These are phyloP conservation scores for Wakefieldia striispora DNA, from an alignment of 768 basidiomycete genomes.

Conservation along the genomic window DNA sequence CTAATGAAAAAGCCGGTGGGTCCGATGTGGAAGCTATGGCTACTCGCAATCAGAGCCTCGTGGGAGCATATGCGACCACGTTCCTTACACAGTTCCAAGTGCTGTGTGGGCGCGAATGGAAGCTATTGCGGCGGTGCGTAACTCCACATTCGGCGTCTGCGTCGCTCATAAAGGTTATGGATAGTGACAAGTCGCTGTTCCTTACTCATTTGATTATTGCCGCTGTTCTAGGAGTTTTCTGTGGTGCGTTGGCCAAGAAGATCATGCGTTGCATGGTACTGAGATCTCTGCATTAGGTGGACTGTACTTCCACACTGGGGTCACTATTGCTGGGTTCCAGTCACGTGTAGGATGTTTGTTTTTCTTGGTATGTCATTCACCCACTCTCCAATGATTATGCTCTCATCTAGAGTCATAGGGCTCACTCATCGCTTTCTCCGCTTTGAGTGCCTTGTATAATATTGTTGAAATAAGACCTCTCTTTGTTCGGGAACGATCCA, in stretches of 20 bases:
- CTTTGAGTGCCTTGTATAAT: slow-evolving; percentile 87
- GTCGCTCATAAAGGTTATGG: background rate
- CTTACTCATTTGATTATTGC: slow-evolving; percentile 74
- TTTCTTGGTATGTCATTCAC: slow-evolving; percentile 62
- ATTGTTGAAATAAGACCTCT: slow-evolving; percentile 80
- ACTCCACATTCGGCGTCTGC: background rate
- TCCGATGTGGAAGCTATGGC: slow-evolving; percentile 21
- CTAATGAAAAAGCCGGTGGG: slow-evolving; percentile 13
- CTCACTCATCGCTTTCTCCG: slow-evolving; percentile 86
- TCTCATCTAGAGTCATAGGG: slow-evolving; percentile 48
- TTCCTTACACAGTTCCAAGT: slow-evolving; percentile 89
- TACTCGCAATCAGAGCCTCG: slow-evolving; percentile 11
- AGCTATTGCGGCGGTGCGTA: slow-evolving; percentile 63
- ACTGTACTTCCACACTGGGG: slow-evolving; percentile 76
- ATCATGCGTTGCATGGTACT: background rate
- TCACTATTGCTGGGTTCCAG: slow-evolving; percentile 90
- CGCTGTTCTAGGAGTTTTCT: slow-evolving; percentile 78
- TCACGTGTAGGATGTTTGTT: slow-evolving; percentile 91
- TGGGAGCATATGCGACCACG: slow-evolving; percentile 59
- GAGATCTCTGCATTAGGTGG: slow-evolving; percentile 51
- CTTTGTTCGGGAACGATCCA: slow-evolving; percentile 87
- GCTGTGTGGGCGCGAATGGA: slow-evolving; percentile 83
- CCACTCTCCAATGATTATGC: background rate
- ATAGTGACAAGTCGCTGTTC: slow-evolving; percentile 79
- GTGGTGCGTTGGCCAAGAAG: slow-evolving; percentile 47